Conservation (phyloP, 768 basidiomycete genomes). For the Termitomyces sp. region DNA sequence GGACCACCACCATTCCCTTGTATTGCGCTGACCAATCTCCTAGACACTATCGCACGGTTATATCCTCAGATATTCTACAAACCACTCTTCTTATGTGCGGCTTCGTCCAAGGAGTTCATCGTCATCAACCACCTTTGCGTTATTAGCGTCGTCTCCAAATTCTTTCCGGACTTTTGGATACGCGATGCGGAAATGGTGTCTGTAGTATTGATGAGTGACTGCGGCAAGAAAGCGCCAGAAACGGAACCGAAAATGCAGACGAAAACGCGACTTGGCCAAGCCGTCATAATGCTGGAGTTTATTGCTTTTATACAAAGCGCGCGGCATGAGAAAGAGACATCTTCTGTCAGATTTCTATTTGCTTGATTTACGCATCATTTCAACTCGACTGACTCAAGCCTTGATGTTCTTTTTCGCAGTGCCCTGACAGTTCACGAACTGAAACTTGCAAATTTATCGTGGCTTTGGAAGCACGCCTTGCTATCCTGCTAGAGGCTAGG, state of each 20-base stretch:
- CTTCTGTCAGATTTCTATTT: slow-evolving; percentile 23
- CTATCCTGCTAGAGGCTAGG: slow-evolving; percentile 51
- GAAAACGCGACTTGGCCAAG: slow-evolving; percentile 55
- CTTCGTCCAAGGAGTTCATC: slow-evolving; percentile 54
- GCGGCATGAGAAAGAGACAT: slow-evolving; percentile 34
- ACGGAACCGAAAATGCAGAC: slow-evolving; percentile 30
- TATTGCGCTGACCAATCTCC: slow-evolving; percentile 40
- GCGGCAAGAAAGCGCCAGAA: slow-evolving; percentile 15
- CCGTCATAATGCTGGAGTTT: slow-evolving; percentile 55
- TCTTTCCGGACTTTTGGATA: slow-evolving; percentile 60
- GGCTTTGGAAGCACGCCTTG: slow-evolving; percentile 51
- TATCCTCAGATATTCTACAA: slow-evolving; percentile 68
- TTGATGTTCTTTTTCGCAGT: slow-evolving; percentile 6
- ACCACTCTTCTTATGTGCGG: slow-evolving; percentile 64
- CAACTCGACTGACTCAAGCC: background rate
- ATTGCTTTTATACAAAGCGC: slow-evolving; percentile 44
- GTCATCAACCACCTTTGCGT: slow-evolving; percentile 55
- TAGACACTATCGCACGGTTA: slow-evolving; percentile 42
- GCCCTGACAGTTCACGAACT: slow-evolving; percentile 21
- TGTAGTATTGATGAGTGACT: slow-evolving; percentile 58
- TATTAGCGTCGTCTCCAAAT: slow-evolving; percentile 43
- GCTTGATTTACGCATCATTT: background rate
- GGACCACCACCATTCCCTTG: slow-evolving; percentile 48
- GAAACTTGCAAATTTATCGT: slow-evolving; percentile 42
- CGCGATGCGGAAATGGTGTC: slow-evolving; percentile 71